Base-by-base conservation (phyloP, 1,284 basidiomycete species). In the Boletus mariae region DNA sequence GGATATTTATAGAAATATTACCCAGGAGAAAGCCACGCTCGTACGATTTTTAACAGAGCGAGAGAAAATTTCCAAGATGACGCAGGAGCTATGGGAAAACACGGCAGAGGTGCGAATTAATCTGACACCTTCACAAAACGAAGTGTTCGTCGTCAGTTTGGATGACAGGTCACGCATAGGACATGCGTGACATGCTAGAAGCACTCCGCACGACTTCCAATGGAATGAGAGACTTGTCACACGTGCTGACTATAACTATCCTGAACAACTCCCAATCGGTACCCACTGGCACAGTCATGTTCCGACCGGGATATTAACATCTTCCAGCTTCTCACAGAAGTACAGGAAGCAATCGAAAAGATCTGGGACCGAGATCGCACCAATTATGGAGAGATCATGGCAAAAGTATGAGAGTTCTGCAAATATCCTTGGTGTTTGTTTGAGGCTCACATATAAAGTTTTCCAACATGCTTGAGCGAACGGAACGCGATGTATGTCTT, bases 1-100 rank as follows among this genome's bases (percentile, higher is more conserved):
- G 58, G 80, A 86, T 52, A 75, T 85, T 29, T 88, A 88, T 69
- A 74, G 70, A 49, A 89, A 89, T 56, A 75, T 78, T 23, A 86
- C 84, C 0, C 53, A 78, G 13, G 83, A 87, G 56, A 82, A 85
- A 54, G 63, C 79, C 11, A 64, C 71, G 23, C 61, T 87, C 23
- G 59, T 87, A 26, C 74, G 71, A n/a, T 65, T 75, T 57, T 56
- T 87, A 9, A 61, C 69, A n/a, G 65, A 71, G 12, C 73, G 76
- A 38, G 80, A 83, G 62, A 71, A 72, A 44, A 52, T 40, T 2
- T 59, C 73, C 32, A 63, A 66, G 51, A 58, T 62, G 32, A 61
- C 58, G 47, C 61, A 66, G 28, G 53, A 61, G 12, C 52, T 61
- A 29, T 69, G 73, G 57, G 54, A 58, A 45, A 56, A 54, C 13